phyloP scores from a whole-genome alignment of 352 stramenopile species.

The Phytophthora niederhauseri region DNA sequence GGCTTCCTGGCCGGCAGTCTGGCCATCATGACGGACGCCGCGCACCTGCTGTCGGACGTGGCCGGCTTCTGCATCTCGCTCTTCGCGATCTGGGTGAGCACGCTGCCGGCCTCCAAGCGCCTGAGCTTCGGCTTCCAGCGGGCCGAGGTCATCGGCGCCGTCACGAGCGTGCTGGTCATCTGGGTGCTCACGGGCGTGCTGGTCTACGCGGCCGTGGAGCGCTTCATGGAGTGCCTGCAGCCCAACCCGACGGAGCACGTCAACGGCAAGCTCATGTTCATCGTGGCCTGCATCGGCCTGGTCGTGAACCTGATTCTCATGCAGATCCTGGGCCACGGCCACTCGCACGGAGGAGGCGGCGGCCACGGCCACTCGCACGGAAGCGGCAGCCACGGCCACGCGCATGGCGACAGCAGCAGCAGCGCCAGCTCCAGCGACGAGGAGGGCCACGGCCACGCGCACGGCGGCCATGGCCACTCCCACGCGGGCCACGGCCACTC shows the following conservation, averaged over 20 bases:
- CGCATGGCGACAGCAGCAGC: constrained; percentile 36
- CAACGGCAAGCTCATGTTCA: constrained; percentile 97
- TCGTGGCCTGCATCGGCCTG: constrained; percentile 95
- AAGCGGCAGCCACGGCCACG: constrained; percentile 47
- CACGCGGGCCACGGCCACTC: constrained; percentile 45
- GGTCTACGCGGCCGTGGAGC: constrained; percentile 93
- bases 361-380: constrained; percentile 1
- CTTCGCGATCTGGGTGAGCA: constrained; percentile 74
- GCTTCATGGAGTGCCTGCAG: constrained; percentile 81
- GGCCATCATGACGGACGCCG: constrained; percentile 94
- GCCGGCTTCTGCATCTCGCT: constrained; percentile 79
- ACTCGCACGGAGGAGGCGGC: constrained; percentile 58
- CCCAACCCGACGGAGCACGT: constrained; percentile 85
- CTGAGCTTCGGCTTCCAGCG: constrained; percentile 96
- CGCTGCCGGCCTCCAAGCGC: constrained; percentile 70
- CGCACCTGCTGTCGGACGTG: constrained; percentile 77
- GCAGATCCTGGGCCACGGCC: constrained; percentile 90
- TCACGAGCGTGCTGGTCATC: constrained; percentile 94
- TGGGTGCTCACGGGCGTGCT: constrained; percentile 95
- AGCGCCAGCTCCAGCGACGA: constrained; percentile 29
- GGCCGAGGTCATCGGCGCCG: constrained; percentile 94
- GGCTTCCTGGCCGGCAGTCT: constrained; percentile 94
- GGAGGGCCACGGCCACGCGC: constrained; percentile 39
- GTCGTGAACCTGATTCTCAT: constrained; percentile 97
- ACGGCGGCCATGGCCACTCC: constrained; percentile 41